phyloP scores from a whole-genome alignment of 2,329 filamentous ascomycete species.

The Tolypocladium capitatum region DNA sequence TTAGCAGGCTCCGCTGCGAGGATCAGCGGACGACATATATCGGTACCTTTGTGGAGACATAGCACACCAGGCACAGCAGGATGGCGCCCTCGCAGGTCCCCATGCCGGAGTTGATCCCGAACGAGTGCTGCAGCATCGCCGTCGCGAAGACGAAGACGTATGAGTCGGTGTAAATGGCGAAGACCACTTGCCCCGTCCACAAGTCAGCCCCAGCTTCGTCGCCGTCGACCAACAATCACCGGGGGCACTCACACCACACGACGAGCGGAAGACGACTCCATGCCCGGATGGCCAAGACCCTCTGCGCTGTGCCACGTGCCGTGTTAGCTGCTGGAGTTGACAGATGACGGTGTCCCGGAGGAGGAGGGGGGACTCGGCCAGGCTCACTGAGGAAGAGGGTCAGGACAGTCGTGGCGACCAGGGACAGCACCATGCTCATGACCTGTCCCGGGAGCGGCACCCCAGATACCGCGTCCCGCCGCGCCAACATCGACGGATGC shows the following conservation, averaged over 20 bases:
- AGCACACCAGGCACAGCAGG: slow-evolving; percentile 46
- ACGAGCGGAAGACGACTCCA: slow-evolving; percentile 29
- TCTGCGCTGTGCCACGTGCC: slow-evolving; percentile 17
- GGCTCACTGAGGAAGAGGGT: slow-evolving; percentile 23
- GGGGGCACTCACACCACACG: slow-evolving; percentile 25
- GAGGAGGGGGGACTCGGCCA: no score
- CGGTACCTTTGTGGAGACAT: slow-evolving; percentile 48
- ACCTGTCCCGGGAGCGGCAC: slow-evolving; percentile 1
- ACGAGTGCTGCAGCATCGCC: slow-evolving; percentile 40
- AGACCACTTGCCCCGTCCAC: slow-evolving; percentile 35
- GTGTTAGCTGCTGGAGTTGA: no score
- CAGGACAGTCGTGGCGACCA: slow-evolving; percentile 20
- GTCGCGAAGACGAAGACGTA: slow-evolving; percentile 46
- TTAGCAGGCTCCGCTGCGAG: neutral
- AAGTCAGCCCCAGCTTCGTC: neutral
- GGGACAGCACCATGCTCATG: slow-evolving; percentile 7
- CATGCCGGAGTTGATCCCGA: slow-evolving; percentile 38
- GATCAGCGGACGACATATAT: slow-evolving; percentile 2
- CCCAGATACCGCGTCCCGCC: no score
- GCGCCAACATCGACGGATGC: neutral
- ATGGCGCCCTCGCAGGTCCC: slow-evolving; percentile 44
- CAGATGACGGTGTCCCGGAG: no score
- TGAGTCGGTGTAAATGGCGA: slow-evolving; percentile 47
- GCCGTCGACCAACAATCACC: neutral
- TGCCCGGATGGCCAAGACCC: slow-evolving; percentile 20